Percentiles rank a stretch among this genome's conserved stretches.
Evolutionary conservation across 306 rosid genomes (phyloP).

Genomic region (Rosa chinensis): DNA sequence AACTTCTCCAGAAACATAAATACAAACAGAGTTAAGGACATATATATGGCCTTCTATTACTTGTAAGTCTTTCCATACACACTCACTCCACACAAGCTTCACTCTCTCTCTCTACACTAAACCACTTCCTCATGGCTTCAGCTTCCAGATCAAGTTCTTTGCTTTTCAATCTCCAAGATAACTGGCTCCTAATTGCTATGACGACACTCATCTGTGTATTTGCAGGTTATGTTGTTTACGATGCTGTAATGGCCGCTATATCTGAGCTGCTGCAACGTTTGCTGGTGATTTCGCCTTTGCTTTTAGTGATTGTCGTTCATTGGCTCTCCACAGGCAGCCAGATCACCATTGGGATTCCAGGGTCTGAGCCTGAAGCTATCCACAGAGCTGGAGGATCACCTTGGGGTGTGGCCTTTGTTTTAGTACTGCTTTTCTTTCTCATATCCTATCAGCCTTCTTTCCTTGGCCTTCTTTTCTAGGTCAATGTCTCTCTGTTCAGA

Average conservation of each 20-base stretch:
- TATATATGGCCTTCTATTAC: not conserved
- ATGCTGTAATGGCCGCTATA: constrained; percentile 63
- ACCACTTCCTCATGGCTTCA: constrained; percentile 38
- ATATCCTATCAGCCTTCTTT: constrained; percentile 70
- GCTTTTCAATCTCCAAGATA: constrained; percentile 47
- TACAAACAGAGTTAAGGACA: constrained; percentile 13
- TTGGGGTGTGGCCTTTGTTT: constrained; percentile 71
- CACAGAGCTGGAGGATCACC: constrained; percentile 76
- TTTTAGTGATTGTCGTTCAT: constrained; percentile 60
- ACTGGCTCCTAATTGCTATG: constrained; percentile 46
- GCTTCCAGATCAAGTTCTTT: constrained; percentile 33
- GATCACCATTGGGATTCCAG: constrained; percentile 59
- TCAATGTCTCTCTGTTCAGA: not conserved
- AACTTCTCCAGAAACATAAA: constrained; percentile 13
- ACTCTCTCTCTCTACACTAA: constrained; percentile 1
- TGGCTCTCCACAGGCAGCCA: constrained; percentile 67
- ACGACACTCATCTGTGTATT: constrained; percentile 39
- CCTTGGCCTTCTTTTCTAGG: constrained; percentile 38
- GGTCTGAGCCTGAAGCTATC: constrained; percentile 69
- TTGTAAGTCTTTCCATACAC: not conserved
- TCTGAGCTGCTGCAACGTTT: constrained; percentile 64
- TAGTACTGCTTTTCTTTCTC: constrained; percentile 51
- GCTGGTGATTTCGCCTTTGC: constrained; percentile 66
- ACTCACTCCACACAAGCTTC: constrained; percentile 11
- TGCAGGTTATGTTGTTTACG: constrained; percentile 52